Evolutionary conservation across 108 stramenopile species (phyloP).

Genomic region (Skeletonema grethae): DNA sequence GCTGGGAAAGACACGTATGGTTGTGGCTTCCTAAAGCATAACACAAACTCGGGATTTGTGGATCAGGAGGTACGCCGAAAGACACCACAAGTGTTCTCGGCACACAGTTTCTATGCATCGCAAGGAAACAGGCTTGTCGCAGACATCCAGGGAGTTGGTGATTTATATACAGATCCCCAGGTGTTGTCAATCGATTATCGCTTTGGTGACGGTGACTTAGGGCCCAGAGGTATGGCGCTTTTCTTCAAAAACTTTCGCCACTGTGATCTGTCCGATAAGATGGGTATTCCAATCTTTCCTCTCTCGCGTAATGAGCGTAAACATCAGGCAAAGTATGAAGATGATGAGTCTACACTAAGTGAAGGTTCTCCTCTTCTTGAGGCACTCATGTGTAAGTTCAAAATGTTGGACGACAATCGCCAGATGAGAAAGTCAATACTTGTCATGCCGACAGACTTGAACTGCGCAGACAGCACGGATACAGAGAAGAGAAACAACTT

Average conservation of each 20-base stretch:
- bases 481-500: conserved; percentile 36
- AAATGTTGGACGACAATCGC: conserved; percentile 63
- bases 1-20: conserved; percentile 72
- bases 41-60: conserved; percentile 83
- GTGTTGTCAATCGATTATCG: conserved; percentile 69
- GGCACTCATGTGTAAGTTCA: conserved; percentile 48
- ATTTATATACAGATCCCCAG: conserved; percentile 92
- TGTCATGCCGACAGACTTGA: conserved; percentile 45
- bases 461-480: conserved; percentile 14
- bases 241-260: conserved; percentile 82
- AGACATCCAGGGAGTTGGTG: conserved; percentile 88
- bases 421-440: conserved; percentile 47
- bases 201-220: conserved; percentile 87
- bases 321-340: conserved; percentile 71
- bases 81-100: conserved; percentile 86
- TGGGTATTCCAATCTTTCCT: conserved; percentile 79
- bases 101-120: conserved; percentile 77
- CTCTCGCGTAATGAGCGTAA: conserved; percentile 74
- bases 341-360: conserved; percentile 62
- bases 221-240: conserved; percentile 82
- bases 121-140: conserved; percentile 81
- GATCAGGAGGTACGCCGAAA: conserved; percentile 65
- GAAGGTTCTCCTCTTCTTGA: conserved; percentile 46
- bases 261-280: conserved; percentile 46
- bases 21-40: conserved; percentile 81